Evolutionary conservation across 2,329 filamentous ascomycete genomes (phyloP), one percentile per base, ranked within the genome.

Genomic region (Talaromyces sp.): DNA sequence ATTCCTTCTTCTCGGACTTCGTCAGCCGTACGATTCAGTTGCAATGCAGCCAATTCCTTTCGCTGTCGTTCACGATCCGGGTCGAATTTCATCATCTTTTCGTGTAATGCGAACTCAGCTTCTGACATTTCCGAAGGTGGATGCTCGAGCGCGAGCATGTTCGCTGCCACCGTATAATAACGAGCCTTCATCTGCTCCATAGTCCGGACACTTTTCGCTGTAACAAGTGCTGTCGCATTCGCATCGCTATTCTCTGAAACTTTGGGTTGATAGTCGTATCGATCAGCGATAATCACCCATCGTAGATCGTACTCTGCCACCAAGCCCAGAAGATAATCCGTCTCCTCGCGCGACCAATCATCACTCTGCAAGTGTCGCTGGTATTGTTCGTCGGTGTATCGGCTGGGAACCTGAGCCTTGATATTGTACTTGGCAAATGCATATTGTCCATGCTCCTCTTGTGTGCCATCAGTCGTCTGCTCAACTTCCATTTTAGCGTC

Each of bases 1-100:
- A 92, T 90, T 71, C 96, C 91, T 79, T 99, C 95, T 76, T 99
- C 95, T 68, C 91, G 89, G 31, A 94, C 91, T 78, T 99, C 94
- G 68, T 97, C 92, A 68, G 89, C 89, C 9, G 89, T 90, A 47
- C 95, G 87, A 57, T 89, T 87, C 69, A 98, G 85, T 56, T 93
- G 87, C 59, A 90, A 88, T 68, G 90, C 86, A 3, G 93, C 94
- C 72, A 97, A 91, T 65, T 90, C 87, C 80, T 98, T 99, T 68
- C 95, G 88, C 62, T 87, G 83, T 27, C 84, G 85, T 78, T 99
- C 95, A 70, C 91, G 88, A 16, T 86, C 84, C 0, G 93, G 87
- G 72, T 97, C 91, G 82, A 94, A 99, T 69, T 91, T 92, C 59
- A 87, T 85, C 86, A 98, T 93, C 66, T 88, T 89, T 74, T 96